Evolutionary conservation across 257 asterid species (phyloP).

Genomic region (Solanum sparsipilum): DNA sequence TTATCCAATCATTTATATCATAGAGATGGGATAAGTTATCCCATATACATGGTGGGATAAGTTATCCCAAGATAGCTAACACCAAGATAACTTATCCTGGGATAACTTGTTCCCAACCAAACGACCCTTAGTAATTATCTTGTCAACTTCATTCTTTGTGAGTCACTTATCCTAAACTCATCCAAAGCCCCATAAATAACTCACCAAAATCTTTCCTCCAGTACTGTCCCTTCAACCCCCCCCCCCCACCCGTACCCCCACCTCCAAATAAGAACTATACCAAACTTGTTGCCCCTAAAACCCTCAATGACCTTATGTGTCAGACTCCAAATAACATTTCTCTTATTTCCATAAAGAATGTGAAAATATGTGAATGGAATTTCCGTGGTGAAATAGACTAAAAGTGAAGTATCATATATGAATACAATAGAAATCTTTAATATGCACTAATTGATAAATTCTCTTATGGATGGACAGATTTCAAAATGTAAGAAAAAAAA

Average conservation of each 20-base stretch:
- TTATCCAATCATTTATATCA: too few relatives aligned
- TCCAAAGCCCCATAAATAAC: neutral
- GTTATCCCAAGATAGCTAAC: too few relatives aligned
- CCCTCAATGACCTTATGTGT: neutral
- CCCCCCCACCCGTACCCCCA: too few relatives aligned
- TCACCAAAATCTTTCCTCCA: neutral
- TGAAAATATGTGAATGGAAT: neutral
- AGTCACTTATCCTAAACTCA: neutral
- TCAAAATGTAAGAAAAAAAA: too few relatives aligned
- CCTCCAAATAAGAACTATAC: neutral
- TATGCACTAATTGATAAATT: neutral
- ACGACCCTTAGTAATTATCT: neutral
- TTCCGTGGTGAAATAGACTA: neutral
- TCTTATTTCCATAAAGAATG: neutral
- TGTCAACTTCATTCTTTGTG: neutral
- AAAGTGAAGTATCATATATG: neutral
- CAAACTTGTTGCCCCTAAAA: neutral
- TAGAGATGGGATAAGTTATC: too few relatives aligned
- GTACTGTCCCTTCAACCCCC: neutral
- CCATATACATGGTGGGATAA: too few relatives aligned
- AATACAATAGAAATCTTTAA: neutral
- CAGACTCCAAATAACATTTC: neutral
- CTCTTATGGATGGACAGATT: neutral
- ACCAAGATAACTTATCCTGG: too few relatives aligned
- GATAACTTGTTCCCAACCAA: too few relatives aligned